Percentiles rank a stretch among this genome's conserved stretches.
Evolutionary conservation across 2,329 filamentous ascomycete species (phyloP).

Genomic region (Madurella fahalii): DNA sequence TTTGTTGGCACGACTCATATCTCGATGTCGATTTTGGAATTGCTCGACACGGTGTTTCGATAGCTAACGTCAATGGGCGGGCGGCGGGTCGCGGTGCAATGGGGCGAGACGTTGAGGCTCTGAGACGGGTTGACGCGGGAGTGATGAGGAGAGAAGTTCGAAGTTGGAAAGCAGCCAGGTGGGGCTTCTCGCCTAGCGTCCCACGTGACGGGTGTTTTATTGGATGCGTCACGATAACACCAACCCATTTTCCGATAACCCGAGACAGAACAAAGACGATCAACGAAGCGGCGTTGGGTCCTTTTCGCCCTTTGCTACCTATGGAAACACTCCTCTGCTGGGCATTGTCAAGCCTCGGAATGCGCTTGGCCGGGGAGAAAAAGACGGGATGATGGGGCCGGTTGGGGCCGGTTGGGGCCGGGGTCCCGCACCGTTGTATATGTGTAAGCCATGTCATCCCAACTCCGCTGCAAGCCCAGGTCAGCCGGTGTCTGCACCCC

Average conservation of each 20-base stretch:
- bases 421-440: background rate
- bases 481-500: background rate
- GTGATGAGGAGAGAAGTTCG: constrained; percentile 28
- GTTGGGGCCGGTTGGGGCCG: background rate
- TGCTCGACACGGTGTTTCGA: constrained; percentile 26
- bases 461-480: background rate
- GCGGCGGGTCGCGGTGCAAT: constrained; percentile 15
- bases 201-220: constrained; percentile 23
- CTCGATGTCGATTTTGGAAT: constrained; percentile 48
- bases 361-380: background rate
- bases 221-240: constrained; percentile 3
- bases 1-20: constrained; percentile 95
- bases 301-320: background rate
- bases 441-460: constrained; percentile 3
- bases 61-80: constrained; percentile 18
- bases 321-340: background rate
- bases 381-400: background rate
- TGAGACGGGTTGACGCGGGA: constrained; percentile 26
- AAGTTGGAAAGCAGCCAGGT: constrained; percentile 18
- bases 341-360: too few relatives aligned
- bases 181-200: constrained; percentile 20
- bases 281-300: background rate
- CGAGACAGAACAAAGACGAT: background rate
- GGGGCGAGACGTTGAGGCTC: constrained; percentile 22
- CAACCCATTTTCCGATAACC: background rate